A percentile compares a stretch with the other conserved stretches of the same genome.
Evolutionary conservation across 768 basidiomycete genomes (phyloP).

Genomic region (Amanita brunnescens): DNA sequence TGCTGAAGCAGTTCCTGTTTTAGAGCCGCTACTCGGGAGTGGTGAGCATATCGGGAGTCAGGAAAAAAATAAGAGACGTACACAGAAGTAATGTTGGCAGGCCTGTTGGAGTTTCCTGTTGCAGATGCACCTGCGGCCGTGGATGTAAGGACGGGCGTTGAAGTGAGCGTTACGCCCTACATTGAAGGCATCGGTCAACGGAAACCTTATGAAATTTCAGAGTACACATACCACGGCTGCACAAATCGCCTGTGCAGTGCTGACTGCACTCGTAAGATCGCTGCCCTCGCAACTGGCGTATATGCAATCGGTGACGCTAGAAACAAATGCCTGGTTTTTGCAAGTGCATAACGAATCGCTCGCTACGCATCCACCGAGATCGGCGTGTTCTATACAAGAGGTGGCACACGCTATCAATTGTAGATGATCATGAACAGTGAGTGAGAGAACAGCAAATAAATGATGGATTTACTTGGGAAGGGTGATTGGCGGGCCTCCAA

Average conservation of each 20-base stretch:
- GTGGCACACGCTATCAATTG: constrained; percentile 41
- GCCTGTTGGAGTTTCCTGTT: neutral
- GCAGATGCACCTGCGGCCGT: constrained; percentile 4
- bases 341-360: constrained; percentile 56
- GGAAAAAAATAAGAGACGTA: neutral
- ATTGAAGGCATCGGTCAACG: neutral
- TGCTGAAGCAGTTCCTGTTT: neutral
- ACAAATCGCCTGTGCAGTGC: constrained; percentile 34
- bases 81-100: neutral
- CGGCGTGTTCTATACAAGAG: constrained; percentile 36
- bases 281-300: constrained; percentile 29
- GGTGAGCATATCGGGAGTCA: neutral
- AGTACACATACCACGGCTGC: constrained; percentile 35
- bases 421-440: neutral
- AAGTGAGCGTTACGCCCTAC: constrained; percentile 47
- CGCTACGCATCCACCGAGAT: constrained; percentile 34
- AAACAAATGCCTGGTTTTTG: constrained; percentile 35
- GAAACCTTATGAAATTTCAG: neutral
- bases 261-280: constrained; percentile 38
- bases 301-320: constrained; percentile 41
- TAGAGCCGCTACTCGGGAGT: neutral
- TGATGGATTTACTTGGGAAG: constrained; percentile 24
- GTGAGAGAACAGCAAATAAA: neutral
- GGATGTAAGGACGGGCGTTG: constrained; percentile 18
- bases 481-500: constrained; percentile 25